Evolutionary conservation across 257 asterid species (phyloP), one percentile per base, ranked within the genome.

Genomic region (Ligustrum vulgare): DNA sequence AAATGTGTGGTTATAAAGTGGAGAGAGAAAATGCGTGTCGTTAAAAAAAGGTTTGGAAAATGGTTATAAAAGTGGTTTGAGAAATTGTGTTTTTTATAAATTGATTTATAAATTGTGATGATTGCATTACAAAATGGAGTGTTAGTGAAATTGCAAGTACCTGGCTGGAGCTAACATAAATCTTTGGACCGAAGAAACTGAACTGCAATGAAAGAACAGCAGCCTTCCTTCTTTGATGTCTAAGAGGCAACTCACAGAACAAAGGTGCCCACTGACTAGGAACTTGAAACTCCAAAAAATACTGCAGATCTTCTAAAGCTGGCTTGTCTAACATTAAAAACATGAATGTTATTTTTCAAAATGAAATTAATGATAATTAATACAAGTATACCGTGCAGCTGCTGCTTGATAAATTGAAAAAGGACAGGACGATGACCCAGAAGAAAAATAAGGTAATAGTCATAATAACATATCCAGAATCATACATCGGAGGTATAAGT

Each of bases 251-350:
- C 85, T 95, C 99, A 69, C 97, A 87, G 76, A 93, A 93, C 84
- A 93, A 86, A 62, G 97, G 99, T 41, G 98, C 94, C 98, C 99
- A 95, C 79, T 93, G 99, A 35, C 86, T 76, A 8, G 97, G 99
- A 81, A 95, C 98, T 90, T 95, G 99, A 84, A 95, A 95, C 87
- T 95, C 99, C 75, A 95, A 82, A 73, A 95, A 95, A 71, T 87
- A 90, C 67, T 89, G 96, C 81, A 95, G 85, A 84, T 95, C 98
- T 82, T 93, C 98, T 74, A 90, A 79, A 63, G 89, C 81, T 33
- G 99, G 98, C 75, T 95, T 95, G 81, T 95, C 99, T 95, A 86
- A 71, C 71, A 16, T 67, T 20, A 68, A 37, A 80, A 56, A 22
- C 69, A 65, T 49, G 32, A 10, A 72, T n/a, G 56, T 63, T n/a